These are phyloP conservation scores for Colletotrichum siamense DNA, from an alignment of 2,329 filamentous ascomycete species.

Conservation along the genomic window DNA sequence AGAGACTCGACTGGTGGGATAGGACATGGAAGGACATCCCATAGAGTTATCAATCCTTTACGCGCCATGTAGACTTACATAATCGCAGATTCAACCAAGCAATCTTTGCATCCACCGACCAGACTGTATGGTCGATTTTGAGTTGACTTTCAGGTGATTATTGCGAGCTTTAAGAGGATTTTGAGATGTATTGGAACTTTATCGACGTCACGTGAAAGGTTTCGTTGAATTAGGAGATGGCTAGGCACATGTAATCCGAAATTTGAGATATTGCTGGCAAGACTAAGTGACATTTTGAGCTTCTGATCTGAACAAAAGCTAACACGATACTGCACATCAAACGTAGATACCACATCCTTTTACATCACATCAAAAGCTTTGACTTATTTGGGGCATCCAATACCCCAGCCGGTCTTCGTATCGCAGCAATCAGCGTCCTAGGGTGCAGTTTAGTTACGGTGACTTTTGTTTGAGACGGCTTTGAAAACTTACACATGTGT, in stretches of 20 bases:
- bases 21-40: fast-evolving
- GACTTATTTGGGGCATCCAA: background rate
- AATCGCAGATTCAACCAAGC: background rate
- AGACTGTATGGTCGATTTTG: background rate
- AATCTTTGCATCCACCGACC: fast-evolving
- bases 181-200: background rate
- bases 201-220: background rate
- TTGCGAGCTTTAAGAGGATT: background rate
- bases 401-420: background rate
- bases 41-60: background rate
- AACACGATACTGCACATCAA: background rate
- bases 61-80: too few relatives aligned
- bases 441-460: background rate
- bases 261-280: background rate
- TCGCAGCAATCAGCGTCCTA: background rate
- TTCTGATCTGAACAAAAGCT: background rate
- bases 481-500: background rate
- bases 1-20: background rate
- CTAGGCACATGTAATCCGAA: too few relatives aligned
- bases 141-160: fast-evolving
- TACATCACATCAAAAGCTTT: background rate
- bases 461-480: background rate
- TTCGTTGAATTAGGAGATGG: background rate
- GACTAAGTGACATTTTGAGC: background rate
- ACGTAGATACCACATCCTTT: background rate